A percentile compares a stretch with the other conserved stretches of the same genome.
Evolutionary conservation across 2,329 filamentous ascomycete species (phyloP).

Genomic region (Pseudocercospora cruenta): DNA sequence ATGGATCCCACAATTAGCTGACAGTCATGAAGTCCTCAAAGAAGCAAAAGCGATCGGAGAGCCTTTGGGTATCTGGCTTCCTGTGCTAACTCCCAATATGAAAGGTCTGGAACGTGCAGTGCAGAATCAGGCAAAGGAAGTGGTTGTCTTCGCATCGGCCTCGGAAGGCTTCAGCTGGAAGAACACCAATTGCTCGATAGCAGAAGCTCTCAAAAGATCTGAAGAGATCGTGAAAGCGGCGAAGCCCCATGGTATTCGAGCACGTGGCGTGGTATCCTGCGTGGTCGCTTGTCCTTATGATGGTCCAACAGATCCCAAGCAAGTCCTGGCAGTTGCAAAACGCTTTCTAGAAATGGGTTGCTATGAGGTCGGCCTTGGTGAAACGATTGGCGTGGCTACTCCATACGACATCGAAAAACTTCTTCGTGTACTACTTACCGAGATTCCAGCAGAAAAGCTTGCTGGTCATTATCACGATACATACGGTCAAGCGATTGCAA

Average conservation of each 20-base stretch:
- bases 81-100: conserved; percentile 48
- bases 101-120: conserved; percentile 62
- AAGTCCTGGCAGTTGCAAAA: conserved; percentile 26
- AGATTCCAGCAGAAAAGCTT: conserved; percentile 29
- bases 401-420: conserved; percentile 38
- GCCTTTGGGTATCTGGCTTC: conserved; percentile 25
- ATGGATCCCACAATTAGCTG: conserved; percentile 56
- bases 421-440: conserved; percentile 37
- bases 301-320: conserved; percentile 32
- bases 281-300: conserved; percentile 48
- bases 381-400: conserved; percentile 34
- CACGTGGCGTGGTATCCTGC: conserved; percentile 47
- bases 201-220: conserved; percentile 43
- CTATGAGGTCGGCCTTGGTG: conserved; percentile 36
- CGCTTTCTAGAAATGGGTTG: conserved; percentile 34
- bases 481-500: conserved; percentile 36
- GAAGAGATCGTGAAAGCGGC: conserved; percentile 40
- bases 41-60: conserved; percentile 16
- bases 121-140: conserved; percentile 40
- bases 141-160: conserved; percentile 48
- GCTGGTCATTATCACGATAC: conserved; percentile 40
- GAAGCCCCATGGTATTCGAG: conserved; percentile 33
- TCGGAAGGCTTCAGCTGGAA: conserved; percentile 48
- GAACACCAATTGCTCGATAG: conserved; percentile 48
- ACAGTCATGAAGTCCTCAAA: conserved; percentile 28